Evolutionary conservation across 1,284 basidiomycete genomes (phyloP), one percentile per base, ranked within the genome.

Genomic region (Papiliotrema nemorosa): DNA sequence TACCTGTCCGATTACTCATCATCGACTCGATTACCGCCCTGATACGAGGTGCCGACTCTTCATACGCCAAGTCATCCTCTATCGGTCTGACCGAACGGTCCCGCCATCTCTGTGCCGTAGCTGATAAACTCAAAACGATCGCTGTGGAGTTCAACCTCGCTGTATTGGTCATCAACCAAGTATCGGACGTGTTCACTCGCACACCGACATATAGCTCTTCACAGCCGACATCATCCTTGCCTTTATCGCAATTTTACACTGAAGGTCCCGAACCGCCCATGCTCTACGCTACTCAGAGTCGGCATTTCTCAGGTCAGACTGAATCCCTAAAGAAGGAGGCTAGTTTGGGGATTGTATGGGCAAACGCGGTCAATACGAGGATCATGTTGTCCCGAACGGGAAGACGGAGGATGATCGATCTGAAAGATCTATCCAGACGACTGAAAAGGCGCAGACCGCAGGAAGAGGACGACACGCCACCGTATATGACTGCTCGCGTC

Each of bases 301-400:
- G 81, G 5, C 84, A 85, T 80, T 93, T 94, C 67, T 72, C 69
- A 2, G 81, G 81, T 31, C 80, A 84, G 31, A 81, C 80, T 7
- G 79, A 83, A 52, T 38, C 37, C 0, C 79, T 37, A 78, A 80
- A 37, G 6, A 89, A 90, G 65, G 87, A 91, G 72, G 90, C 87
- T 0, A 82, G 82, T 34, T 74, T 97, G 2, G 92, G 92, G 0
- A 82, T 93, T 44, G 84, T 84, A 2, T 97, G 92, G 92, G 86
- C 90, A 9, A 93, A 93, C 69, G 85, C 88, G 55, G 78, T 96
- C 53, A 92, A 92, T 57, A 79, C 79, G 3, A 80, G 92, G 12
- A 80, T 96, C 49, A 85, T 94, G 80, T 78, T 94, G 42, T 82
- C 80, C 41, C 80, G 88, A 16, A 92, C 90, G 0, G 81, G 81